phyloP scores from a whole-genome alignment of 2,329 filamentous ascomycete genomes.

The Epichloe baconii region DNA sequence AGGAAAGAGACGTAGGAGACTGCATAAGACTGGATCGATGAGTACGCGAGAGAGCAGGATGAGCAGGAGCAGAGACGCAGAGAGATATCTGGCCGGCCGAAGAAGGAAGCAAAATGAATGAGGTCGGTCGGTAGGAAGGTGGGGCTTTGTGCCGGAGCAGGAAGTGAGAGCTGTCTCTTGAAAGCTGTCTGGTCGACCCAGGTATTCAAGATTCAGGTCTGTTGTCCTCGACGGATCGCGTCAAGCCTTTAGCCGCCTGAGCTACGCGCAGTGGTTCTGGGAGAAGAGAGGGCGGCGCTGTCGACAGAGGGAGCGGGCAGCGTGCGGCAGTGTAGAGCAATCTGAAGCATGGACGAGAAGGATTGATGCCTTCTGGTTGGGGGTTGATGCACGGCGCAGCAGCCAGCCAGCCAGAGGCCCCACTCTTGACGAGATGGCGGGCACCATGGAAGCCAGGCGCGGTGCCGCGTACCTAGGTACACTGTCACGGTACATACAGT shows the following conservation, averaged over 20 bases:
- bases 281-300: not conserved
- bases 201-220: not conserved
- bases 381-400: conserved; percentile 4
- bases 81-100: not conserved
- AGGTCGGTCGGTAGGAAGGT: conserved; percentile 2
- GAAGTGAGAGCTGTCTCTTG: not conserved
- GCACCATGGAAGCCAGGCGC: conserved; percentile 9
- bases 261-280: not conserved
- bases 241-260: not conserved
- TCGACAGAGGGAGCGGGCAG: not conserved
- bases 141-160: conserved; percentile 1
- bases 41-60: not conserved
- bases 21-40: not conserved
- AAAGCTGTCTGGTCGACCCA: not conserved
- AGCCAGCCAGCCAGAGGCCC: conserved; percentile 1
- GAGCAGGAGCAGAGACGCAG: not conserved
- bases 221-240: not conserved
- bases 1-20: not conserved
- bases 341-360: not conserved
- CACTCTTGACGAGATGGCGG: conserved; percentile 10
- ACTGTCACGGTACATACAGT: no score
- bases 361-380: conserved; percentile 1
- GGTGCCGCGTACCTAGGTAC: no score
- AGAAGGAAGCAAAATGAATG: conserved; percentile 1
- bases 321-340: not conserved